Evolutionary conservation across 2,329 filamentous ascomycete genomes (phyloP).

Genomic region (Parastagonospora avenae): DNA sequence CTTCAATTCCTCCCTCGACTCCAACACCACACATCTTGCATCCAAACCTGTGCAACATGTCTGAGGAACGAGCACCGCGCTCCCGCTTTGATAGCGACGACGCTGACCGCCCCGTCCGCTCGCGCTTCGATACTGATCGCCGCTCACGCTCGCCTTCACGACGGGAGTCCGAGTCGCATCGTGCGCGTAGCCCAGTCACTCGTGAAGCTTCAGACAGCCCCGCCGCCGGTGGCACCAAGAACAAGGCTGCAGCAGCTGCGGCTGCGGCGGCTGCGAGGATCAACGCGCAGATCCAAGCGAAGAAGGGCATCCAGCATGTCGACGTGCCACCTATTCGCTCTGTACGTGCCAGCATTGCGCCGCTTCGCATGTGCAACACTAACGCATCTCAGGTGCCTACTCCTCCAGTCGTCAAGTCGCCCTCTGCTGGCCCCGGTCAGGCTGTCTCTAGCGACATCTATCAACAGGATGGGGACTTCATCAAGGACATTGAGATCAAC

Average conservation of each 20-base stretch:
- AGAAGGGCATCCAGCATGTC: constrained; percentile 88
- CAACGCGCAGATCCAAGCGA: constrained; percentile 57
- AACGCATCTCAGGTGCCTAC: constrained; percentile 48
- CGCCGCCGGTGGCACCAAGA: constrained; percentile 53
- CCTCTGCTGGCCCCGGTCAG: constrained; percentile 53
- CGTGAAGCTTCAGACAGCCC: constrained; percentile 56
- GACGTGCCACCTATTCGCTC: constrained; percentile 81
- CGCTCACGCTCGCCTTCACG: constrained; percentile 75
- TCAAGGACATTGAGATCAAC: constrained; percentile 99
- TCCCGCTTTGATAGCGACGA: constrained; percentile 95
- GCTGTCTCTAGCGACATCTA: constrained; percentile 79
- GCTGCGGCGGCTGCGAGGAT: constrained; percentile 72
- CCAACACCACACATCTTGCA: not conserved
- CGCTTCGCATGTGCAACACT: constrained; percentile 8
- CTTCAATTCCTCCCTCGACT: constrained; percentile 1
- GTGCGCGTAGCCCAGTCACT: constrained; percentile 80
- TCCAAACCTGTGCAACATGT: constrained; percentile 58
- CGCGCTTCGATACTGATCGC: constrained; percentile 72
- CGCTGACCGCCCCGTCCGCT: constrained; percentile 64
- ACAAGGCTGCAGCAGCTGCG: constrained; percentile 75
- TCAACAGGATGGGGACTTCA: constrained; percentile 94
- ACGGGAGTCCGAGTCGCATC: constrained; percentile 67
- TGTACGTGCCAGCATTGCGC: constrained; percentile 46
- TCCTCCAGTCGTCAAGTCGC: constrained; percentile 60
- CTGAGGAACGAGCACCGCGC: constrained; percentile 81